Conservation (phyloP, 257 asterid species). For the Primulina eburnea region DNA sequence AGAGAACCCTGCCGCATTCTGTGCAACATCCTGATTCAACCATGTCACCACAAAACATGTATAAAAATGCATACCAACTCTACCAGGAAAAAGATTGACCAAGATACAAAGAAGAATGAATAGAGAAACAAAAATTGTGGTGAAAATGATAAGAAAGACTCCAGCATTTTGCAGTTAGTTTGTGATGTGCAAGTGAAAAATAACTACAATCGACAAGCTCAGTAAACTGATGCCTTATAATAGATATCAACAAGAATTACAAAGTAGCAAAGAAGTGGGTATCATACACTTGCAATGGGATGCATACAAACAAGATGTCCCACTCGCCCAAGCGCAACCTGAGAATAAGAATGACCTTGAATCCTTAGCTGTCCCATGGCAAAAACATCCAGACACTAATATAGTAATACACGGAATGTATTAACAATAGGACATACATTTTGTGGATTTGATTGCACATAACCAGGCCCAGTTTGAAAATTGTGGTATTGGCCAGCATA, state of each 20-base stretch:
- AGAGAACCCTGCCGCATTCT: conserved; percentile 54
- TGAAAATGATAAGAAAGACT: neutral
- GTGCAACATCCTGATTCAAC: conserved; percentile 48
- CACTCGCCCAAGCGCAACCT: conserved; percentile 65
- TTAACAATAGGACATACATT: conserved; percentile 40
- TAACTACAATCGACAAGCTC: neutral
- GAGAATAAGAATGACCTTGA: conserved; percentile 27
- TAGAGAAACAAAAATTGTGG: neutral
- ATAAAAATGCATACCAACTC: conserved; percentile 17
- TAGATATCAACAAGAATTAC: neutral
- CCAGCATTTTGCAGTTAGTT: conserved; percentile 12
- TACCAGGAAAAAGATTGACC: neutral
- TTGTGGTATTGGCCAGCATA: conserved; percentile 59
- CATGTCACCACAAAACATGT: conserved; percentile 5
- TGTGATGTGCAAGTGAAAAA: neutral
- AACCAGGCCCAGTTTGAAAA: conserved; percentile 48
- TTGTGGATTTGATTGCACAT: conserved; percentile 57
- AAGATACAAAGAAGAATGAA: neutral
- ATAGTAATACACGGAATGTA: neutral
- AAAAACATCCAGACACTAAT: conserved; percentile 12
- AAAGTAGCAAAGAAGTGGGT: neutral
- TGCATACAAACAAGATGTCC: conserved; percentile 67
- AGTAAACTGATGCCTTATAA: neutral
- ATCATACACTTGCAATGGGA: conserved; percentile 67
- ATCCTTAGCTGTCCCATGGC: conserved; percentile 16